phyloP scores from a whole-genome alignment of 495 filamentous ascomycete species.

The Hamigera avellanea region DNA sequence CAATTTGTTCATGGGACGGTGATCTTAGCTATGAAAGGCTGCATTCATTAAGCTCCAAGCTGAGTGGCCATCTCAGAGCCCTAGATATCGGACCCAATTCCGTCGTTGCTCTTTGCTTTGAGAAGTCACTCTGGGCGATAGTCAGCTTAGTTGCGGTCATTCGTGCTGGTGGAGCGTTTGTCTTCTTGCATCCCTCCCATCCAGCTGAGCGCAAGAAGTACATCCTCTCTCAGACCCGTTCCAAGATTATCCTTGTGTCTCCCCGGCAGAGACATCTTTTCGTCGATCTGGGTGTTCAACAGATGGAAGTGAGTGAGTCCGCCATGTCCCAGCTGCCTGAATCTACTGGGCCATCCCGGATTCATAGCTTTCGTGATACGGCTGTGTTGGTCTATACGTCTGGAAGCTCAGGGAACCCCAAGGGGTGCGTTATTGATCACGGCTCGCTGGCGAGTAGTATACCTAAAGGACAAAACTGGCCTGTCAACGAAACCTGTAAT shows the following conservation, averaged over 20 bases:
- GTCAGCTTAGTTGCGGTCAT: conserved; percentile 40
- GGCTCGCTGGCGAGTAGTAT: conserved; percentile 10
- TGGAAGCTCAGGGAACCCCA: conserved; percentile 24
- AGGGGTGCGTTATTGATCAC: conserved; percentile 31
- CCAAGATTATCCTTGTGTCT: no score
- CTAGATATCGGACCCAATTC: conserved; percentile 19
- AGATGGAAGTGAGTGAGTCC: no score
- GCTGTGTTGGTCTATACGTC: conserved; percentile 21
- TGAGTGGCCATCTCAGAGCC: conserved; percentile 22
- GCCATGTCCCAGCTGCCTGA: no score
- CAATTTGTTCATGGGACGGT: conserved; percentile 23
- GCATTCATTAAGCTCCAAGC: conserved; percentile 1
- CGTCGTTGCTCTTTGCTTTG: conserved; percentile 30
- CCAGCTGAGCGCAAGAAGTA: conserved; percentile 1
- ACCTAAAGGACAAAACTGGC: conserved; percentile 12
- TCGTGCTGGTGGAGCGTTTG: conserved; percentile 31
- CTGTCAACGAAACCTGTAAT: conserved; percentile 20
- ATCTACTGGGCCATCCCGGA: no score
- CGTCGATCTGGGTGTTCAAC: no score
- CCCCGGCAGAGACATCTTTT: no score
- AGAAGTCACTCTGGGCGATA: conserved; percentile 36
- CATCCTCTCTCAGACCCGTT: conserved; percentile 11
- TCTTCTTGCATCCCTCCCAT: conserved; percentile 1
- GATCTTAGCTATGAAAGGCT: conserved; percentile 20
- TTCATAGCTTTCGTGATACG: background rate